Base-by-base conservation (phyloP, 202 grass and related monocot genomes). In the Saccharum hybrid region DNA sequence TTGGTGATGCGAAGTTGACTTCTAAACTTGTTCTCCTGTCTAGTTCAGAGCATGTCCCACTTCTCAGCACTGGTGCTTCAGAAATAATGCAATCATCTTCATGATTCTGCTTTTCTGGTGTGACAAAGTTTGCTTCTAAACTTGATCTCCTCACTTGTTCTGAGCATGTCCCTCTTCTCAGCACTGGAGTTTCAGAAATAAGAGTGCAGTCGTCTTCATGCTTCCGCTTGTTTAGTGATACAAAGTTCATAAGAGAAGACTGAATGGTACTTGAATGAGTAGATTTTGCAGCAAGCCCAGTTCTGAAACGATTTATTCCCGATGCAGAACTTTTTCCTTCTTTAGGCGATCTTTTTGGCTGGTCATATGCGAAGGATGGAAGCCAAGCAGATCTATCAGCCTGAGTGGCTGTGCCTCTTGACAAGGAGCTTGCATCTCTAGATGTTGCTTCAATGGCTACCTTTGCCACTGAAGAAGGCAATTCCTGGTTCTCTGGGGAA, bases 161-260 rank as follows among this genome's bases (percentile, higher is more conserved):
- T 14, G 78, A 77, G 79, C 78, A 88, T 82, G 62, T 71, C 12
- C 79, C 71, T 79, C 87, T 93, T 88, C 90, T 91, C 45, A 98
- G 74, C 52, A 98, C 82, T 85, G 89, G 92, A 82, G 85, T 80
- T 88, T 98, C 96, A 87, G 96, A 91, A 80, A 95, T 81, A 69
- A 85, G 49, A 87, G 75, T 83, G 59, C 79, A 86, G 79, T 72
- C 86, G 23, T 87, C 84, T 84, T 93, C 89, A 28, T 87, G 76
- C 80, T 98, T 98, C 75, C 92, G 91, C 85, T 95, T 98, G 77
- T 90, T 91, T 71, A 88, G 36, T 77, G 92, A 88, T 30, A 95
- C 69, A 90, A 90, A 95, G 10, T 87, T 92, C 82, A 66, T 83
- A 75, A 98, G 79, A 87, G 91, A 98, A 88, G 96, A 82, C 48